Evolutionary conservation across 176 grass and related monocot genomes (phyloP).

Genomic region (Pharus latifolius): DNA sequence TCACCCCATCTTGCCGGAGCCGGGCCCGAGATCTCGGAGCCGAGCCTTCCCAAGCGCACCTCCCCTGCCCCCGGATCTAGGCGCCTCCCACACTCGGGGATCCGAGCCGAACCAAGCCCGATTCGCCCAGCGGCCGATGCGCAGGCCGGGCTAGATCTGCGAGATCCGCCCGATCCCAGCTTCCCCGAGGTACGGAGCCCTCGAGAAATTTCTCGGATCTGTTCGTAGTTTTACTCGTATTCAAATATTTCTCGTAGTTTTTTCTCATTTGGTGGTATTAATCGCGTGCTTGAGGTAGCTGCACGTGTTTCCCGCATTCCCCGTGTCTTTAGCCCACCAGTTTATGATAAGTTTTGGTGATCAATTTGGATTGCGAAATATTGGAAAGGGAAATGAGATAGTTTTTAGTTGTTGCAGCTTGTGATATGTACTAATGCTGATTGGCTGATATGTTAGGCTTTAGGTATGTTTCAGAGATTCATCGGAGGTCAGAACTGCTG

Average conservation of each 20-base stretch:
- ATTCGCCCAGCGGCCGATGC: neutral
- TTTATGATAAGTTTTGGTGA: too few relatives aligned
- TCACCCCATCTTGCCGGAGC: slow-evolving; percentile 15
- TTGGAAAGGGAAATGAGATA: too few relatives aligned
- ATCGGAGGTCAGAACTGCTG: neutral
- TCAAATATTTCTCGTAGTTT: too few relatives aligned
- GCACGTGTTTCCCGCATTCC: too few relatives aligned
- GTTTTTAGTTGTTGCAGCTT: too few relatives aligned
- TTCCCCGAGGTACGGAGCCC: slow-evolving; percentile 13
- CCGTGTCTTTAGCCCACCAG: too few relatives aligned
- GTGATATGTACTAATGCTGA: neutral
- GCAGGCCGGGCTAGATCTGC: slow-evolving; percentile 29
- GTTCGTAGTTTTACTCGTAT: too few relatives aligned
- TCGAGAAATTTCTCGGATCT: slow-evolving; percentile 12
- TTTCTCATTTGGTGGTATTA: too few relatives aligned
- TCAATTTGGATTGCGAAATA: too few relatives aligned
- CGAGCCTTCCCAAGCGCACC: neutral
- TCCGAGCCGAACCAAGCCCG: neutral
- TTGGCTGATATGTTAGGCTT: slow-evolving; percentile 5
- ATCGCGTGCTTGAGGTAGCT: too few relatives aligned
- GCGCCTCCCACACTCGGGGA: neutral
- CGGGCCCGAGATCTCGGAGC: slow-evolving; percentile 31
- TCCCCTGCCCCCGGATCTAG: neutral
- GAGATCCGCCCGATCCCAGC: slow-evolving; percentile 21
- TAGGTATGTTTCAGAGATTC: slow-evolving; percentile 30